A percentile compares a stretch with the other conserved stretches of the same genome.
Conservation (phyloP, 371 early-diverging fungal species). For the Mortierella sp. region DNA sequence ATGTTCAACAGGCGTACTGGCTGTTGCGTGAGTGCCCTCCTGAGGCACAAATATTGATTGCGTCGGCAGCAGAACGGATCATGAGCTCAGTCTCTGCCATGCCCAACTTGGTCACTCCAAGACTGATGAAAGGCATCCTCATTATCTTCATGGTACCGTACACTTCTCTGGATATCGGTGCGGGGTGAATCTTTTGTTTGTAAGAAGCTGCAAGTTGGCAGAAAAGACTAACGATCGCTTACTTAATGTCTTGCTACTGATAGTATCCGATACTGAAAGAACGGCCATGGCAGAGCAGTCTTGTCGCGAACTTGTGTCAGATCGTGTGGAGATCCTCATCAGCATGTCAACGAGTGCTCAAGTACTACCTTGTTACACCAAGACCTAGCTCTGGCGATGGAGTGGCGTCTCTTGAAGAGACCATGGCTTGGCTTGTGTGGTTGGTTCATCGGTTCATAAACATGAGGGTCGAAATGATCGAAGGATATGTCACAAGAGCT, state of each 20-base stretch:
- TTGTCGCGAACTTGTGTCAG: slow-evolving; percentile 50
- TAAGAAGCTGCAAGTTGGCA: too few species aligned
- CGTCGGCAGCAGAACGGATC: slow-evolving; percentile 54
- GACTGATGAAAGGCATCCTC: slow-evolving; percentile 55
- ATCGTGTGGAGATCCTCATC: slow-evolving; percentile 48
- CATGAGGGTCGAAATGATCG: slow-evolving; percentile 47
- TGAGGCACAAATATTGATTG: slow-evolving; percentile 45
- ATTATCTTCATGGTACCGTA: slow-evolving; percentile 57
- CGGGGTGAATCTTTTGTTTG: neutral
- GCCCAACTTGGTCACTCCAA: slow-evolving; percentile 49
- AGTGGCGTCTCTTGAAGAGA: slow-evolving; percentile 48
- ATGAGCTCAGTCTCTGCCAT: slow-evolving; percentile 54
- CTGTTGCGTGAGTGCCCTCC: slow-evolving; percentile 47
- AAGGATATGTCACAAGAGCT: slow-evolving; percentile 29
- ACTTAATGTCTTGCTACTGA: neutral
- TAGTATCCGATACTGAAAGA: slow-evolving; percentile 54
- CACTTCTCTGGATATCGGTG: neutral
- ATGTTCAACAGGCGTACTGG: slow-evolving; percentile 58
- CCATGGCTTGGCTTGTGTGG: slow-evolving; percentile 59
- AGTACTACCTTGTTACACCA: slow-evolving; percentile 49
- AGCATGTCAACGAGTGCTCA: slow-evolving; percentile 44
- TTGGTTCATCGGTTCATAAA: slow-evolving; percentile 53
- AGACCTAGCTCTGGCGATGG: slow-evolving; percentile 45
- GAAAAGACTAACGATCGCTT: neutral
- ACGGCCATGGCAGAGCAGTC: slow-evolving; percentile 49